Conservation (phyloP, 2,329 filamentous ascomycete species). For the Coniochaeta hoffmannii region DNA sequence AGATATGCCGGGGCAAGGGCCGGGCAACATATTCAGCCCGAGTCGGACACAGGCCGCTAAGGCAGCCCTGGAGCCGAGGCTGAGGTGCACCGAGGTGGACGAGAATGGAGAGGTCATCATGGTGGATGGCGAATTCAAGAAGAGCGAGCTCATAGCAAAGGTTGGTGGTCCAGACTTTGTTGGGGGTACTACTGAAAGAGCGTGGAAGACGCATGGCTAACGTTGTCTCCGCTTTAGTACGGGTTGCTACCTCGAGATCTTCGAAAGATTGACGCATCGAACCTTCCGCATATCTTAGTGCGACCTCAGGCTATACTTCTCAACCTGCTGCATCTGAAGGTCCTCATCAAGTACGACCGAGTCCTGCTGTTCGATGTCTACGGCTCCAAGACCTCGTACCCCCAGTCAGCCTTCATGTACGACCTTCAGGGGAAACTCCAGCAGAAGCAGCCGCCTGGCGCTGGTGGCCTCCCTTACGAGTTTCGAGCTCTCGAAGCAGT, state of each 20-base stretch:
- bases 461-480: conserved; percentile 76
- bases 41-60: conserved; percentile 66
- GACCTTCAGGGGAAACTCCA: conserved; percentile 88
- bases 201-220: conserved; percentile 11
- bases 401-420: conserved; percentile 96
- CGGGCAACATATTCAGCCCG: conserved; percentile 54
- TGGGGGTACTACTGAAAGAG: conserved; percentile 1
- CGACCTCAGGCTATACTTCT: conserved; percentile 89
- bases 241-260: conserved; percentile 88
- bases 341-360: conserved; percentile 89
- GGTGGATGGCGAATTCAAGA: conserved; percentile 86
- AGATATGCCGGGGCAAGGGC: conserved; percentile 49
- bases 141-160: conserved; percentile 92
- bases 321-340: conserved; percentile 91
- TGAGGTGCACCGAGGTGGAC: conserved; percentile 93
- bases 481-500: conserved; percentile 94
- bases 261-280: conserved; percentile 94
- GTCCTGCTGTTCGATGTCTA: conserved; percentile 93
- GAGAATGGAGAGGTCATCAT: conserved; percentile 86
- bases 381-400: conserved; percentile 67
- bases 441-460: conserved; percentile 60
- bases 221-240: conserved; percentile 50
- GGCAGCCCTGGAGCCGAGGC: conserved; percentile 72
- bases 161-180: conserved; percentile 4
- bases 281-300: conserved; percentile 90